Evolutionary conservation across 164 flowering plant species (phyloP), one percentile per base, ranked within the genome.

Genomic region (Magnolia kwangsiensis): DNA sequence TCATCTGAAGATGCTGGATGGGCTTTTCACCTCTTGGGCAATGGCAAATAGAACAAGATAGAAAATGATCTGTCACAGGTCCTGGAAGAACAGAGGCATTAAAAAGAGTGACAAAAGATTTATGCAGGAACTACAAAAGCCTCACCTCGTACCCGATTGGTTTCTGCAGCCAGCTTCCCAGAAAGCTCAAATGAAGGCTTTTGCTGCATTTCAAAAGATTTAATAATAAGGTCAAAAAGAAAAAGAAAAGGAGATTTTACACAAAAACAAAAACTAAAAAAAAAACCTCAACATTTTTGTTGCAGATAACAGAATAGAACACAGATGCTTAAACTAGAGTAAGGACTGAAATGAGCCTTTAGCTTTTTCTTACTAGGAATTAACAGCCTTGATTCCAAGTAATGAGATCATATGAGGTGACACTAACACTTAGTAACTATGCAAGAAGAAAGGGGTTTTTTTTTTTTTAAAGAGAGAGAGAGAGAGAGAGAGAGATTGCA

Each of bases 101-200:
- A 11, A 24, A 61, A 27, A 72, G 16, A 63, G 9, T 19, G 13
- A 63, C 67, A 67, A 68, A 45, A 64, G 14, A 13, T 63, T 37
- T 50, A 9, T 55, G 68, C 55, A 69, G 13, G 10, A 73, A 45
- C 29, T 37, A 67, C 68, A 19, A 14, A 77, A 51, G 23, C 23
- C 81, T 86, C 81, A 96, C 98, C 99, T 80, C 85, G 90, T n/a
- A 93, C 90, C 82, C 98, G 86, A 82, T 96, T 96, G 21, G 99
- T 96, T 85, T 96, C 99, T 2, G 81, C 96, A 64, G 99, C 98
- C 87, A 96, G 99, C 84, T 94, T 94, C 78, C 99, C 99, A 72
- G 99, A 96, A 59, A 94, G 84, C 87, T 94, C 99, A 84, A 93
- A 96, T 73, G 99, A 92, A 69, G 99, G 98, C 80, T 96, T 86